Evolutionary conservation across 2,329 filamentous ascomycete genomes (phyloP), one percentile per base, ranked within the genome.

Genomic region (Elsinoe ampelina): DNA sequence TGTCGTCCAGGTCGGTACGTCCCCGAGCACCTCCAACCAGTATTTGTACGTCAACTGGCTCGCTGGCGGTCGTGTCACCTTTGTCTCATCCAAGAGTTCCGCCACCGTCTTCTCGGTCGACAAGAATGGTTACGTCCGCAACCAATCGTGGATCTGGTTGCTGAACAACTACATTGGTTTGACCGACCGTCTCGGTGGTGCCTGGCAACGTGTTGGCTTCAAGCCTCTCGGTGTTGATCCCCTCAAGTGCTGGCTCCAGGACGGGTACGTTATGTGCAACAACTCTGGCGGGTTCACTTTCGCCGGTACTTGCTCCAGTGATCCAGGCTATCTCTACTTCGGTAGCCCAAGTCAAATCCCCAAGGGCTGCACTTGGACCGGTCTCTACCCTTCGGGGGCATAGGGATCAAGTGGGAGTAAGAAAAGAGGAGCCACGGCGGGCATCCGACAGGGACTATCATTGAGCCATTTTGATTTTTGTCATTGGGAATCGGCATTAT

Each of bases 21-120:
- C 26, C 6, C 36, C 36, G 15, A 38, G 19, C 48, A n/a, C 13
- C n/a, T 20, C n/a, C 15, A 52, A 52, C 48, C 32, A 52, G 35
- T 52, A 52, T 34, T 15, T 35, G 19, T 52, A 52, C 48, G 48
- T 52, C 48, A 52, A 52, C 48, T 52, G 48, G 48, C 32, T 32
- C 12, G 34, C 34, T 13, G 6, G 7, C 20, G 48, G 48, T 13
- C 32, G 34, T 22, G 48, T 52, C 26, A 36, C 32, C 26, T 52
- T 52, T 13, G 34, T 35, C 34, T 35, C 26, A 8, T 38, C 32
- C 26, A 36, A 52, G 48, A 26, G 19, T 12, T 3, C 26, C 26
- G 48, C 48, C 32, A 52, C 48, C 12, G 12, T 52, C 32, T 52
- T 52, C 48, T 15, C 26, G 4, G 17, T 52, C 34, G 48, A 52